A percentile compares a stretch with the other conserved stretches of the same genome.
phyloP scores from a whole-genome alignment of 2,329 filamentous ascomycete species.

The Phyllosticta citribraziliensis region DNA sequence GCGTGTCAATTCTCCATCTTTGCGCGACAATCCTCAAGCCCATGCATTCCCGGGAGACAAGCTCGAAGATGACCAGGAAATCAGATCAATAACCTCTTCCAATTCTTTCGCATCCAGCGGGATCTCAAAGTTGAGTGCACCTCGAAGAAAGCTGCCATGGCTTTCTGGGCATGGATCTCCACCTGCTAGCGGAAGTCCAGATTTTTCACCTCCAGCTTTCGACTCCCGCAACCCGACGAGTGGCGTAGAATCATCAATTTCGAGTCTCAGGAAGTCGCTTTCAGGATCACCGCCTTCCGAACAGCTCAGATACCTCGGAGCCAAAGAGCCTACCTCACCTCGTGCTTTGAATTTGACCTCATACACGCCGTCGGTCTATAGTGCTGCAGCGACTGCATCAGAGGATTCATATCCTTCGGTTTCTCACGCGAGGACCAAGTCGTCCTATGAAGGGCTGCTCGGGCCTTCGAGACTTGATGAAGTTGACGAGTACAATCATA shows the following conservation, averaged over 20 bases:
- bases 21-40: not conserved
- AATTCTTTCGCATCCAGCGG: not conserved
- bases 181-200: not conserved
- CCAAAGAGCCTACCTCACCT: not conserved
- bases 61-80: not conserved
- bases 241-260: not conserved
- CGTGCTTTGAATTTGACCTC: not conserved
- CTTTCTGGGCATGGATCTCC: constrained; percentile 4
- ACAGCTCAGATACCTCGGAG: not conserved
- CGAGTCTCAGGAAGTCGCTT: not conserved
- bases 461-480: not conserved
- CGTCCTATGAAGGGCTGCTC: not conserved
- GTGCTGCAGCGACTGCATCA: not conserved
- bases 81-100: not conserved
- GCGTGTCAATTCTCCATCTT: not conserved
- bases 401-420: not conserved
- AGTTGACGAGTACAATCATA: not conserved
- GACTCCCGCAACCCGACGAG: not conserved
- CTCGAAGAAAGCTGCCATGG: constrained; percentile 10
- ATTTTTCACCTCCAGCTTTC: not conserved
- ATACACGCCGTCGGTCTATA: constrained; percentile 2
- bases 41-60: not conserved
- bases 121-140: not conserved
- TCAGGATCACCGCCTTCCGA: not conserved
- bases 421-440: not conserved